Percentiles rank a stretch among this genome's conserved stretches.
Evolutionary conservation across 148 eudicot species (phyloP).

Genomic region (Persicaria tinctoria): DNA sequence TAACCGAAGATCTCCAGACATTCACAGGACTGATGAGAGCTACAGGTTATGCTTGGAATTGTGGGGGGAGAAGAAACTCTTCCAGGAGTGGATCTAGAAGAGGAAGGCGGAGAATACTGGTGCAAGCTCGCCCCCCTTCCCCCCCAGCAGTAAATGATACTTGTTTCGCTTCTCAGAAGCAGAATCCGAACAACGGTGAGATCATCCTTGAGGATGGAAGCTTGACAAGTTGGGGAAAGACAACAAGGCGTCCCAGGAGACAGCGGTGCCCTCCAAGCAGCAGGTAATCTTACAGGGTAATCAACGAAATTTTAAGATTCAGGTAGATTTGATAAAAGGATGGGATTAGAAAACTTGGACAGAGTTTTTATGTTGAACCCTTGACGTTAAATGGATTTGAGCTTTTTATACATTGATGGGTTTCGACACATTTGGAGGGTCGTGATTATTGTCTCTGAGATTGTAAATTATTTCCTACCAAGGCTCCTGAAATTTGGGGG

Average conservation of each 20-base stretch:
- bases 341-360: no score
- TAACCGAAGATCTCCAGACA: conserved; percentile 83
- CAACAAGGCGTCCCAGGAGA: conserved; percentile 76
- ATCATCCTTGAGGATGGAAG: conserved; percentile 52
- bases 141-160: conserved; percentile 10
- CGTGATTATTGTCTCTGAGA: no score
- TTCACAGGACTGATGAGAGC: conserved; percentile 90
- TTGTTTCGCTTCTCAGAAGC: conserved; percentile 27
- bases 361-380: no score
- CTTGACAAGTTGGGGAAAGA: conserved; percentile 91
- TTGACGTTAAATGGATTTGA: no score
- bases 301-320: no score
- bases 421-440: no score
- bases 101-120: conserved; percentile 42
- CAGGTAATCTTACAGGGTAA: no score
- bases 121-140: conserved; percentile 25
- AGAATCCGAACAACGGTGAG: conserved; percentile 33
- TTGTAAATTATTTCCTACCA: no score
- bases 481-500: no score
- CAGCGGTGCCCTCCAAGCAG: conserved; percentile 46
- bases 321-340: no score
- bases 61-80: conserved; percentile 46
- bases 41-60: conserved; percentile 68
- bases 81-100: conserved; percentile 45
- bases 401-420: no score